Evolutionary conservation across 2,329 filamentous ascomycete genomes (phyloP), one percentile per base, ranked within the genome.

Genomic region (Cryphonectria parasitica): DNA sequence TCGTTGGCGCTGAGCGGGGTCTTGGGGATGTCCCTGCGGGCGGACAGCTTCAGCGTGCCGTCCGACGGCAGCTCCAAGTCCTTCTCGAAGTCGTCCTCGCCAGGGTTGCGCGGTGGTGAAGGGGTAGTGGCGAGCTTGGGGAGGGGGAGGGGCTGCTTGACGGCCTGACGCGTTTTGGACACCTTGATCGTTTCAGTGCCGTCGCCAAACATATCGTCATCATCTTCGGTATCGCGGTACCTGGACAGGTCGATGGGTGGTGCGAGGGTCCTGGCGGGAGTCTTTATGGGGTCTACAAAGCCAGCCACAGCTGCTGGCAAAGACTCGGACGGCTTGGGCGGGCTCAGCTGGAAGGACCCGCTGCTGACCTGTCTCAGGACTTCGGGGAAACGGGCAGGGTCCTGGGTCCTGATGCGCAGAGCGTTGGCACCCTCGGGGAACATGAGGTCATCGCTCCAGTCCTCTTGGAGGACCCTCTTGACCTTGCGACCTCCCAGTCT

Each of bases 381-480:
- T 62, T 92, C 91, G 0, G 92, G 91, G 72, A 93, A 93, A 36
- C 86, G 84, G 3, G 83, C 82, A 64, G 85, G 84, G 70, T 90
- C 88, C 69, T 86, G 86, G 25, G 84, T 83, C 79, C 92, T 93
- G 73, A 95, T 86, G 74, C 89, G 87, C 71, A 94, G 82, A 7
- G 83, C 84, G 71, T 89, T 86, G 41, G 86, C 85, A 2, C 83
- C 78, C 54, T 86, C 85, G 3, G 91, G 90, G 22, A 94, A 80
- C 75, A 93, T 91, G 64, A 95, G 81, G 75, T 95, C 93, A 75
- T 94, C 91, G 72, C 89, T 91, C 90, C 93, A 95, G 78, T 95
- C 92, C 75, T 94, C 92, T 73, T 92, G 89, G 71, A 93, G 88
- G 56, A 91, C 89, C 77, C 89, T 91, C 77, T 90, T 91, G 28